Evolutionary conservation across 2,329 filamentous ascomycete genomes (phyloP), one percentile per base, ranked within the genome.

Genomic region (Alternaria hordeiaustralica): DNA sequence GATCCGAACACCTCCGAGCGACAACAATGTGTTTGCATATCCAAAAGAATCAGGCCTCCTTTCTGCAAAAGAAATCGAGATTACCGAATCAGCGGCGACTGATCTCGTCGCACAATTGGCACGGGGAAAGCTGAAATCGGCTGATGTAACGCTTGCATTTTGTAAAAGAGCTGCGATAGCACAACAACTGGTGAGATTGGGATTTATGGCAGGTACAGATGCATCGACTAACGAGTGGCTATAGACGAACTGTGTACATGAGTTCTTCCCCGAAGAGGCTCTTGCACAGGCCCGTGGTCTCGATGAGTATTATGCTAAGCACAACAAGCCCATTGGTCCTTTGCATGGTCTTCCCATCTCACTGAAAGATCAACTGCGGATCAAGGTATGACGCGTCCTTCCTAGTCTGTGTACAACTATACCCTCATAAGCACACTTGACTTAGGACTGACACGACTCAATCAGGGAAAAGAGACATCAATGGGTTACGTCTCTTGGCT

Each of bases 401-500:
- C n/a, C n/a, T n/a, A n/a, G n/a, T n/a, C n/a, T n/a, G n/a, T n/a
- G n/a, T n/a, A n/a, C n/a, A n/a, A n/a, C n/a, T n/a, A n/a, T n/a
- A n/a, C n/a, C n/a, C n/a, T n/a, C n/a, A n/a, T n/a, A n/a, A n/a
- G n/a, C n/a, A n/a, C n/a, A n/a, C n/a, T n/a, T n/a, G n/a, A n/a
- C n/a, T n/a, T n/a, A n/a, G n/a, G n/a, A n/a, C n/a, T 53, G 28
- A 53, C 20, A 36, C 8, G 28, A 11, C 13, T n/a, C 28, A 1
- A 36, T 36, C 12, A 79, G 60, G 79, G 73, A 15, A 74, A 80
- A 10, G 80, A 82, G 15, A 81, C 79, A 8, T 68, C 67, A 9
- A 80, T 88, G 86, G 87, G 87, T 8, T 89, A 89, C 64, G 79
- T 88, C 18, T 56, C 86, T 85, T 2, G 85, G 82, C 4, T 63